These are phyloP conservation scores for Triglochin maritima DNA, from an alignment of 106 monocot species.

Conservation along the genomic window DNA sequence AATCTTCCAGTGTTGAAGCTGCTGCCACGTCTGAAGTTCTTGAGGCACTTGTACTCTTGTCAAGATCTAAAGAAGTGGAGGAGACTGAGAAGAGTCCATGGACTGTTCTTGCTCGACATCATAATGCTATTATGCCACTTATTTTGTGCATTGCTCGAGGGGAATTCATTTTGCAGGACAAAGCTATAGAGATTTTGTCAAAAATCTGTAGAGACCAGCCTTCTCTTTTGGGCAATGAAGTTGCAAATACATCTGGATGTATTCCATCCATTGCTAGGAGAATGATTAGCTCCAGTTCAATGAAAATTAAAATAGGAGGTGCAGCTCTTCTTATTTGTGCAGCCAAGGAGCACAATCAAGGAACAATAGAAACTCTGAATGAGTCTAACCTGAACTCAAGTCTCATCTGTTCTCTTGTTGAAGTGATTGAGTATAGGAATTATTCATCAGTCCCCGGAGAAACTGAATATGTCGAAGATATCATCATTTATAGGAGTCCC, in stretches of 20 bases:
- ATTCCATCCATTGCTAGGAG: constrained; percentile 60
- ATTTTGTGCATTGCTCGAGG: constrained; percentile 64
- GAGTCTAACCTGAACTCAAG: constrained; percentile 46
- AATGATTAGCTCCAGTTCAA: constrained; percentile 41
- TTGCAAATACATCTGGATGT: constrained; percentile 51
- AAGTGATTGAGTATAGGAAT: constrained; percentile 36
- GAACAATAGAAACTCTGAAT: constrained; percentile 44
- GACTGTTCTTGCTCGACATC: constrained; percentile 54
- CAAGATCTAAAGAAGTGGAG: constrained; percentile 37
- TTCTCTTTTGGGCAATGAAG: constrained; percentile 41
- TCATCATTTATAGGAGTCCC: constrained; percentile 39
- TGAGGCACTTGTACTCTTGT: constrained; percentile 64
- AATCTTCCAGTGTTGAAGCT: constrained; percentile 54
- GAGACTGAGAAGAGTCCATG: constrained; percentile 40
- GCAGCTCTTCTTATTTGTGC: constrained; percentile 83
- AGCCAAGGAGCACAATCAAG: constrained; percentile 44
- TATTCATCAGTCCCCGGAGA: constrained; percentile 17
- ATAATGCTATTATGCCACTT: constrained; percentile 56
- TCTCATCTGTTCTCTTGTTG: constrained; percentile 69
- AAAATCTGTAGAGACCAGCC: constrained; percentile 64
- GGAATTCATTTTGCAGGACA: constrained; percentile 58
- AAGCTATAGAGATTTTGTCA: constrained; percentile 79
- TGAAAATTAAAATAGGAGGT: constrained; percentile 68
- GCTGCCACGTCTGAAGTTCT: constrained; percentile 79
- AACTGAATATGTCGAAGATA: constrained; percentile 32